Percentiles rank a stretch among this genome's conserved stretches.
These are phyloP conservation scores for Lecanoromycetidae sp. DNA, from an alignment of 2,329 filamentous ascomycete species.

Conservation along the genomic window DNA sequence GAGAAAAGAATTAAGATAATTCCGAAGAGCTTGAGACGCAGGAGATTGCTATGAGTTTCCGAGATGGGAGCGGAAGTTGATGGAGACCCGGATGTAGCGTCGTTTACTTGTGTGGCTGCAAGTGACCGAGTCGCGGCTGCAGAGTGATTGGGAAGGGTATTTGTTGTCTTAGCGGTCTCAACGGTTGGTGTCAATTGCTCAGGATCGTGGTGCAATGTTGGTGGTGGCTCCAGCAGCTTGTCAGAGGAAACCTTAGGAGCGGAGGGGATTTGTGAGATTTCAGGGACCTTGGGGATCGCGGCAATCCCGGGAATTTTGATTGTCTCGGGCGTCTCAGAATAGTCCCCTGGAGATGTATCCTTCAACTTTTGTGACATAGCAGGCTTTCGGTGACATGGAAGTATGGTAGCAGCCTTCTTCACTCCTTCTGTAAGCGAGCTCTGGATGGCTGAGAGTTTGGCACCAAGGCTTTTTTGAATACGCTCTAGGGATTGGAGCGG, in stretches of 20 bases:
- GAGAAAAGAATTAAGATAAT: constrained; percentile 29
- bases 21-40: constrained; percentile 14
- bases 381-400: too few species aligned
- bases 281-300: background rate
- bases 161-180: background rate
- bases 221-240: constrained; percentile 4
- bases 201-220: background rate
- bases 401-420: background rate
- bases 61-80: background rate
- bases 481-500: background rate
- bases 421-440: background rate
- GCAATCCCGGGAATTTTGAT: background rate
- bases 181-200: background rate
- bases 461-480: background rate
- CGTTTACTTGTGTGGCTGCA: background rate
- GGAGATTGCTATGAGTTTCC: constrained; percentile 1
- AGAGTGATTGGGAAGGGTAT: background rate
- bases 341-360: too few species aligned
- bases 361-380: too few species aligned
- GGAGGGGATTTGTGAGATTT: background rate
- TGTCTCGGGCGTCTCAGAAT: too few species aligned
- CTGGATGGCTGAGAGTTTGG: background rate
- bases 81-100: background rate
- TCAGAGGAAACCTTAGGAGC: background rate
- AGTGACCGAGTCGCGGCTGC: constrained; percentile 10